A percentile compares a stretch with the other conserved stretches of the same genome.
phyloP scores from a whole-genome alignment of 305 asterid species.

The Fraxinus paxiana region DNA sequence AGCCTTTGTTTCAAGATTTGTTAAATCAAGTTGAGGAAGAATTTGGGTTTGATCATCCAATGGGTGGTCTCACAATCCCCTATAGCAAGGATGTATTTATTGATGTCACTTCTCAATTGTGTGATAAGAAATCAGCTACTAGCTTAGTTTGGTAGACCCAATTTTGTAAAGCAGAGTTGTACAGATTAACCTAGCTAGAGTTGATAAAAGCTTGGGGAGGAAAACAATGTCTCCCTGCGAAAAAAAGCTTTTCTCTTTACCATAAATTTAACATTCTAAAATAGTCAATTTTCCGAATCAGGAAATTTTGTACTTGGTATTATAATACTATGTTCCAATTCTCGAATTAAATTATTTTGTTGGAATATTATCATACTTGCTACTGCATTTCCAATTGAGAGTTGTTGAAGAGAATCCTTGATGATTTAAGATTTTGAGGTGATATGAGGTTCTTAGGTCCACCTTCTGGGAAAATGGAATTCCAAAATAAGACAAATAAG shows the following conservation, averaged over 20 bases:
- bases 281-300: background rate
- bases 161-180: background rate
- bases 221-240: background rate
- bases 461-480: too few relatives aligned
- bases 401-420: too few relatives aligned
- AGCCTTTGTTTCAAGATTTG: constrained; percentile 36
- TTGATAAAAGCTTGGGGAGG: background rate
- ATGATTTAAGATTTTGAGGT: too few relatives aligned
- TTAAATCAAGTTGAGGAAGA: constrained; percentile 39
- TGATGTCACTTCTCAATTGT: constrained; percentile 24
- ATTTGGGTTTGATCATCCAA: constrained; percentile 45
- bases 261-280: background rate
- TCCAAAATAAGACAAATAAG: too few relatives aligned
- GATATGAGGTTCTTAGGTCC: too few relatives aligned
- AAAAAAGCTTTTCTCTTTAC: background rate
- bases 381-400: too few relatives aligned
- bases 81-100: constrained; percentile 41
- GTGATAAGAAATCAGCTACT: background rate
- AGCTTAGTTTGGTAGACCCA: background rate
- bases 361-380: too few relatives aligned
- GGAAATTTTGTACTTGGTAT: background rate
- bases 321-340: too few relatives aligned
- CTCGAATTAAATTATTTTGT: too few relatives aligned
- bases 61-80: constrained; percentile 50
- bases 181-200: too few relatives aligned